Evolutionary conservation across 192 early-diverging fungal genomes (phyloP), one percentile per base, ranked within the genome.

Genomic region (Coemansia sp.): DNA sequence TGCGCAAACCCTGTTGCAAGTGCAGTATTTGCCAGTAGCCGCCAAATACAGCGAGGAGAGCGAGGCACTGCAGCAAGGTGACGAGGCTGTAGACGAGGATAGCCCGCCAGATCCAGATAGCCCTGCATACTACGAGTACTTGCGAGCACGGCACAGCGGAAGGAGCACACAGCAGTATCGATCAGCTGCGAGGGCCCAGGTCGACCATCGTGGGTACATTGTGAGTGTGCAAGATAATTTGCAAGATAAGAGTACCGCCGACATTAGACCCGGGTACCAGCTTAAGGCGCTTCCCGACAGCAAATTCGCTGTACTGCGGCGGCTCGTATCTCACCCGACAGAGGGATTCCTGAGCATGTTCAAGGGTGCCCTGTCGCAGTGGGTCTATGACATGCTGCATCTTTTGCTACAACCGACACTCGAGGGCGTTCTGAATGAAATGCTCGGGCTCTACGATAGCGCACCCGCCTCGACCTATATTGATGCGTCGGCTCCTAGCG

Each of bases 381-480:
- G 94, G 90, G 8, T 86, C 3, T 93, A 91, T 67, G 88, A 91
- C 42, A 87, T 92, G 59, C 65, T 89, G 39, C 90, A 90, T 59
- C 68, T 90, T 24, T 79, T 92, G 32, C 57, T 94, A 31, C 94
- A 96, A 65, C 95, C 96, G 19, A 87, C 89, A 10, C 69, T 97
- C 40, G 96, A 98, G 68, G 93, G 92, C 14, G 70, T 83, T 19
- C 66, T 98, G 45, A 97, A 98, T 76, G 97, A 98, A 67, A 80
- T 87, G 20, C 93, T 97, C 57, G 94, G 89, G 59, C 85, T 97
- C n/a, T 94, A 92, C 65, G 97, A 97, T 58, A 94, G 94, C 66
- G 74, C 65, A 25, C 62, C 75, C 3, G 24, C 68, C n/a, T 66
- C 87, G 85, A 46, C 88, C 87, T 74, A 92, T 91, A 39, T 80